Conservation (phyloP, 805 yeast species). For the Myxozyma nipponensis region DNA sequence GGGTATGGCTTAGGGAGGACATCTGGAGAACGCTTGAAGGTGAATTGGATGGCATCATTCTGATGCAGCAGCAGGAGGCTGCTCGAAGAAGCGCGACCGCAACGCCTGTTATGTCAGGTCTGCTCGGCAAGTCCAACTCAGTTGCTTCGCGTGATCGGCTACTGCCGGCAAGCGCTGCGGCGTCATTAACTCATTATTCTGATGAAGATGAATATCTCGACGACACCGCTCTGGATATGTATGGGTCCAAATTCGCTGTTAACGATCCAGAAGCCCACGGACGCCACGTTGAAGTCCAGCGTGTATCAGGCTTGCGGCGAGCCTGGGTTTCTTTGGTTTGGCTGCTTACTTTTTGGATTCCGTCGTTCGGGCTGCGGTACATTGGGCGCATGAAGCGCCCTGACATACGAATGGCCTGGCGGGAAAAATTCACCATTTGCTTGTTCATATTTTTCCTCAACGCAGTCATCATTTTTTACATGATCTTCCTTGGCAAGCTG, state of each 20-base stretch:
- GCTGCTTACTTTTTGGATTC: constrained; percentile 44
- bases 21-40: constrained; percentile 40
- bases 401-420: constrained; percentile 44
- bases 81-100: background rate
- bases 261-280: constrained; percentile 37
- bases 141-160: constrained; percentile 2
- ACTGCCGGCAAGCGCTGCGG: constrained; percentile 7
- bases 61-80: constrained; percentile 17
- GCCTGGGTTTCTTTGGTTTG: constrained; percentile 42
- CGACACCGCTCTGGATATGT: constrained; percentile 24
- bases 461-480: constrained; percentile 41
- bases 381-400: constrained; percentile 41
- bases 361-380: constrained; percentile 36
- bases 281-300: constrained; percentile 34
- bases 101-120: background rate
- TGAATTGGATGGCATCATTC: constrained; percentile 25
- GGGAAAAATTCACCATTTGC: constrained; percentile 42
- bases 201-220: background rate
- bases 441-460: constrained; percentile 38
- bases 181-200: background rate
- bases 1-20: constrained; percentile 40
- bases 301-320: constrained; percentile 34
- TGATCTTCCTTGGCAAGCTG: constrained; percentile 40
- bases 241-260: constrained; percentile 25
- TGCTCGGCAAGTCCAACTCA: background rate